Conservation (phyloP, 2,329 filamentous ascomycete species). For the Diaporthe aspalathi region DNA sequence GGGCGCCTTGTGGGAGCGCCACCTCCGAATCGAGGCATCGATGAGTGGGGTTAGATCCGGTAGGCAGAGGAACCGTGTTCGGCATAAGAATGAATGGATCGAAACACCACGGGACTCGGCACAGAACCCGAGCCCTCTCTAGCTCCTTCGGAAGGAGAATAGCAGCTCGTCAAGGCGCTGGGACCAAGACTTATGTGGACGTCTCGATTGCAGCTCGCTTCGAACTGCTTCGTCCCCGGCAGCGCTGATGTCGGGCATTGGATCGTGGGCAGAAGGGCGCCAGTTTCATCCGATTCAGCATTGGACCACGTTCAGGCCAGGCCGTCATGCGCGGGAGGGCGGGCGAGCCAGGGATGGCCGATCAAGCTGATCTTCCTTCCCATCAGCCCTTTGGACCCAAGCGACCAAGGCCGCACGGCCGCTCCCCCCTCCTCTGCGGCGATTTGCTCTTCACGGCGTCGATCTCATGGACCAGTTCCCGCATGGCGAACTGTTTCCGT, state of each 20-base stretch:
- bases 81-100: conserved; percentile 31
- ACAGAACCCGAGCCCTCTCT: conserved; percentile 22
- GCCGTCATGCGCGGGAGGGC: conserved; percentile 24
- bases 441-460: conserved; percentile 28
- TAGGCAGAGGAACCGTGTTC: conserved; percentile 24
- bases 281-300: conserved; percentile 35
- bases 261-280: conserved; percentile 25
- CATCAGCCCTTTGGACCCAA: conserved; percentile 35
- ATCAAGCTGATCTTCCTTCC: conserved; percentile 37
- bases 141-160: conserved; percentile 28
- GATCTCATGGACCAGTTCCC: conserved; percentile 26
- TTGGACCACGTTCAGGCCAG: conserved; percentile 30
- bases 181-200: conserved; percentile 31
- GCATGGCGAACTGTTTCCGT: conserved; percentile 29
- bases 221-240: conserved; percentile 20
- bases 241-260: conserved; percentile 4
- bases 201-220: conserved; percentile 25
- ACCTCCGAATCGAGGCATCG: conserved; percentile 12
- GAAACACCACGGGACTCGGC: conserved; percentile 33
- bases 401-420: conserved; percentile 4
- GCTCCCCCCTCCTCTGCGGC: conserved; percentile 21
- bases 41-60: conserved; percentile 13
- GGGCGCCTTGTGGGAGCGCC: conserved; percentile 19
- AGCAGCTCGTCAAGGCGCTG: conserved; percentile 31
- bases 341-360: conserved; percentile 34